phyloP scores from a whole-genome alignment of 192 early-diverging fungal species.

The Gryganskiella cystojenkinii region DNA sequence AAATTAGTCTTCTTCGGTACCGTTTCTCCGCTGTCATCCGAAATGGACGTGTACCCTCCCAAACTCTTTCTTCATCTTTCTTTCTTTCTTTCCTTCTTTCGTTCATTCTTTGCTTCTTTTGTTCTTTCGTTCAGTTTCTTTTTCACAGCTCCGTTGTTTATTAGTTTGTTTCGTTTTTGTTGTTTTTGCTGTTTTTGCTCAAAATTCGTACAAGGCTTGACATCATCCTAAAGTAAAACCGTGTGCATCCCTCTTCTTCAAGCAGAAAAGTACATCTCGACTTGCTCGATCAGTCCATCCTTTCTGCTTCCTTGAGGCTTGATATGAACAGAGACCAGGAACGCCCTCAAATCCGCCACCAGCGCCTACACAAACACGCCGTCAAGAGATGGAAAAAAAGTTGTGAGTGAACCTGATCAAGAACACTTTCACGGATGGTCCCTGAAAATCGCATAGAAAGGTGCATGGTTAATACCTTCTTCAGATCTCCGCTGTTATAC shows the following conservation, averaged over 20 bases:
- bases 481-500: slow-evolving; percentile 24
- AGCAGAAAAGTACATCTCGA: slow-evolving; percentile 54
- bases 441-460: neutral
- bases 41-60: too few relatives aligned
- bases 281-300: slow-evolving; percentile 53
- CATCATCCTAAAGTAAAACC: neutral
- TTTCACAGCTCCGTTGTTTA: too few relatives aligned
- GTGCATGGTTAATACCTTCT: slow-evolving; percentile 19
- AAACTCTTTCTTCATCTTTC: neutral
- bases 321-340: slow-evolving; percentile 42
- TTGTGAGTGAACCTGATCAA: too few relatives aligned
- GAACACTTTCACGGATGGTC: neutral
- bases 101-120: too few relatives aligned
- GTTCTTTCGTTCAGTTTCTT: too few relatives aligned
- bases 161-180: too few relatives aligned
- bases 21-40: neutral
- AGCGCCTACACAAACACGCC: slow-evolving; percentile 53
- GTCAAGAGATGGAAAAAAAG: too few relatives aligned
- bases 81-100: neutral
- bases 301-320: slow-evolving; percentile 49
- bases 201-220: neutral
- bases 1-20: too few relatives aligned
- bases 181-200: too few relatives aligned
- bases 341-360: slow-evolving; percentile 55
- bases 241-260: neutral